Conservation (phyloP, 352 stramenopile species). For the Globisporangium abappressorium region DNA sequence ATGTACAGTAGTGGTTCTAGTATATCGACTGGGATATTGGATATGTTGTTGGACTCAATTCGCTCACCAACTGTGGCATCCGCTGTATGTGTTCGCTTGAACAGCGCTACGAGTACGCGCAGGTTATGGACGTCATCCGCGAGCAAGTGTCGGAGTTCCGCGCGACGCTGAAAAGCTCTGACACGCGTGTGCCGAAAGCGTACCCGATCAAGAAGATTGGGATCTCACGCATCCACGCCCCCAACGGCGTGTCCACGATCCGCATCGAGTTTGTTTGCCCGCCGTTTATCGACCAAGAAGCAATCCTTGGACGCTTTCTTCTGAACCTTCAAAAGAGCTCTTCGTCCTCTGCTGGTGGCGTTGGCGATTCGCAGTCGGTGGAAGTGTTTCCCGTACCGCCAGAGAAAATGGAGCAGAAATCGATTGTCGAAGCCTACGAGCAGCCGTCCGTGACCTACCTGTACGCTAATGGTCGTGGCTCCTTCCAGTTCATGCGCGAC, state of each 20-base stretch:
- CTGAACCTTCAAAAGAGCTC: slow-evolving; percentile 42
- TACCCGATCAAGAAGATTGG: slow-evolving; percentile 83
- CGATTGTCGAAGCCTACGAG: slow-evolving; percentile 61
- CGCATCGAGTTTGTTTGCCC: slow-evolving; percentile 81
- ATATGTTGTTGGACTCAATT: not conserved
- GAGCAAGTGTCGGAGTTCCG: slow-evolving; percentile 79
- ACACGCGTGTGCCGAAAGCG: slow-evolving; percentile 69
- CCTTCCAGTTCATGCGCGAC: slow-evolving; percentile 78
- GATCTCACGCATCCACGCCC: slow-evolving; percentile 72
- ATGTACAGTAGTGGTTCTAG: not conserved
- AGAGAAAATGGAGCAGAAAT: slow-evolving; percentile 40
- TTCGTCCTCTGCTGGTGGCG: not conserved
- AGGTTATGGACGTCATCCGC: slow-evolving; percentile 67
- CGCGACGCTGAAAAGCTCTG: slow-evolving; percentile 61
- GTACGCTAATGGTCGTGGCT: slow-evolving; percentile 70
- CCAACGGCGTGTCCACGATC: slow-evolving; percentile 82
- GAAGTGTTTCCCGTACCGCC: slow-evolving; percentile 53
- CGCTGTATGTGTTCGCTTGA: not conserved
- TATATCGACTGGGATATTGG: not conserved
- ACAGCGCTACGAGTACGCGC: slow-evolving; percentile 59
- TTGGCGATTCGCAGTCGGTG: slow-evolving; percentile 29
- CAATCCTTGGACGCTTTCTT: slow-evolving; percentile 69
- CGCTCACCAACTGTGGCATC: slow-evolving; percentile 9
- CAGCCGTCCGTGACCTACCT: slow-evolving; percentile 71
- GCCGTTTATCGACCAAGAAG: slow-evolving; percentile 71